Evolutionary conservation across 2,329 filamentous ascomycete species (phyloP).

Genomic region (Cordyceps cicadae): DNA sequence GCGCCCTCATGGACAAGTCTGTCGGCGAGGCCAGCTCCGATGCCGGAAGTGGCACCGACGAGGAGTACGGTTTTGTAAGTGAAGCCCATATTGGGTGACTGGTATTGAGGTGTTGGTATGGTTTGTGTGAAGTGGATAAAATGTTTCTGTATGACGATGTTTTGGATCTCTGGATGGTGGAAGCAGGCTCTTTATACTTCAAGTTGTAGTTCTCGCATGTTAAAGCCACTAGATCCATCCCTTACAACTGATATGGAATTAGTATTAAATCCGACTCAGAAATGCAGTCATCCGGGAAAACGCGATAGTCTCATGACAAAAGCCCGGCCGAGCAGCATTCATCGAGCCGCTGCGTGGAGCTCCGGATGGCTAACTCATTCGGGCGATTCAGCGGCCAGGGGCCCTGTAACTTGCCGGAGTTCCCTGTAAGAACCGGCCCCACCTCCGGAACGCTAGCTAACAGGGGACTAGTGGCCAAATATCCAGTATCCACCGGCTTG

Average conservation of each 20-base stretch:
- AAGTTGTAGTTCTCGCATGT: too few species aligned
- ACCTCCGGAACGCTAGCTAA: slow-evolving; percentile 2
- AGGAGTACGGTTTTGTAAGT: slow-evolving; percentile 47
- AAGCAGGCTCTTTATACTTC: not conserved
- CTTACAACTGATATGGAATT: not conserved
- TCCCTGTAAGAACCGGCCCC: not conserved
- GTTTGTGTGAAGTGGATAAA: not conserved
- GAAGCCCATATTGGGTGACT: slow-evolving; percentile 36
- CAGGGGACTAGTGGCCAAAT: not conserved
- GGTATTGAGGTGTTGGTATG: not conserved
- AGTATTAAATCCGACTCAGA: not conserved
- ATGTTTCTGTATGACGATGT: not conserved
- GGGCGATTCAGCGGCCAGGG: not conserved
- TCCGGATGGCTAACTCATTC: slow-evolving; percentile 10
- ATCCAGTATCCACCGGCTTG: not conserved
- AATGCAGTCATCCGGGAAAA: not conserved
- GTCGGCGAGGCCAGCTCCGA: slow-evolving; percentile 22
- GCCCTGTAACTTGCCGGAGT: not conserved
- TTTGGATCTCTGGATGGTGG: not conserved
- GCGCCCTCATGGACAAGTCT: slow-evolving; percentile 32
- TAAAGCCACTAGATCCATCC: too few species aligned
- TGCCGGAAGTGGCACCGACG: slow-evolving; percentile 25
- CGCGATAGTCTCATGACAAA: not conserved
- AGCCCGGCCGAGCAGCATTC: not conserved
- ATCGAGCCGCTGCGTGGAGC: not conserved